Base-by-base conservation (phyloP, 331 rosid genomes). In the Dryas integrifolia region DNA sequence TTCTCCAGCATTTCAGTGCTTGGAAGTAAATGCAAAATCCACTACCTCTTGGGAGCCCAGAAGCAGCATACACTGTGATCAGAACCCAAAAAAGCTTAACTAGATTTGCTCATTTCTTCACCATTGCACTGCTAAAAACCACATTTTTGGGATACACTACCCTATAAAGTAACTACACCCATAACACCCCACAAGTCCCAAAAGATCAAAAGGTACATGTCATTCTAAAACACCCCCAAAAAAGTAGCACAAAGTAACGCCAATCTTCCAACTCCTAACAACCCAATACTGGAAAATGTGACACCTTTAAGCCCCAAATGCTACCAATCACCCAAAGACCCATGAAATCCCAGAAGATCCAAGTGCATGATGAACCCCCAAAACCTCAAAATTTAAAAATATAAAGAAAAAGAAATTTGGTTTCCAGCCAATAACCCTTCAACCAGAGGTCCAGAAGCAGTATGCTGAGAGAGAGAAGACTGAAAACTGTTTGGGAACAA, bases 371-470 rank as follows among this genome's bases (percentile, higher is more conserved):
- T 6, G 58, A 61, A 30, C 48, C 65, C 58, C 64, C 68, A 18
- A 9, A 39, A 73, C 7, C 30, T 51, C 9, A 3, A 67, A 67
- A 58, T 52, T 40, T 35, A 3, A 16, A 72, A 18, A 16, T 8
- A 43, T 9, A 38, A 52, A 59, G 39, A 38, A 43, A 35, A 41
- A 68, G 26, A 52, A 61, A 21, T 21, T 30, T 52, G 64, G 65
- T 21, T 14, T 44, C 63, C 46, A 62, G 49, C 58, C 58, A 43
- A 72, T 81, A 76, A 82, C 92, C 84, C 91, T 75, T 40, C 57
- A 26, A 46, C 30, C 61, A 82, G 58, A 56, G 11, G 73, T 65
- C 74, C 62, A 14, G 13, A 3, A 46, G 35, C 2, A 30, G 35
- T n/a, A 10, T 12, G 63, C 48, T 9, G 69, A 51, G 57, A 30